phyloP scores from a whole-genome alignment of 2,329 filamentous ascomycete genomes.

The Trichoderma brevicompactum region DNA sequence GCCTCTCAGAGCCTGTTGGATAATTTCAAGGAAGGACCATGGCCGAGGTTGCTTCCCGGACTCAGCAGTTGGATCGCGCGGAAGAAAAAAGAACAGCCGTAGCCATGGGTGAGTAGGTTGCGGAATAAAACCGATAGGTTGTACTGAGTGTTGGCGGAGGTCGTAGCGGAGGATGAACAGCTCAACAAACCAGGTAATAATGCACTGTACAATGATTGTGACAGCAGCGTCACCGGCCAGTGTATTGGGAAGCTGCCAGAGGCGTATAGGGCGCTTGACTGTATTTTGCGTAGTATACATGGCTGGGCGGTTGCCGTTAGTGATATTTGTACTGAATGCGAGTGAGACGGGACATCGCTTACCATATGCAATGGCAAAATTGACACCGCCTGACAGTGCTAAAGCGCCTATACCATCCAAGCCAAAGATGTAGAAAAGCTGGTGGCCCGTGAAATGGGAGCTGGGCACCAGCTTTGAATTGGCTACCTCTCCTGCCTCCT shows the following conservation, averaged over 20 bases:
- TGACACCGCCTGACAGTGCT: conserved; percentile 14
- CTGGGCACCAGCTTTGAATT: background rate
- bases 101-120: background rate
- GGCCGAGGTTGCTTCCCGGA: background rate
- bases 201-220: conserved; percentile 16
- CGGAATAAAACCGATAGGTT: conserved; percentile 13
- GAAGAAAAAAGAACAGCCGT: conserved; percentile 14
- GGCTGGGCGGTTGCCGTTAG: background rate
- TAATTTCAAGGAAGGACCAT: background rate
- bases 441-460: background rate
- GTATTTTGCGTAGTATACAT: conserved; percentile 22
- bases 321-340: background rate
- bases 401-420: conserved; percentile 15
- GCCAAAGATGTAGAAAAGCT: conserved; percentile 24
- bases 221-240: conserved; percentile 18
- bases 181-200: conserved; percentile 24
- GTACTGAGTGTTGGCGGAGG: conserved; percentile 2
- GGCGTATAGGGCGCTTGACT: conserved; percentile 2
- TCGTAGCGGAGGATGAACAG: conserved; percentile 18
- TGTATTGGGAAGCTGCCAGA: conserved; percentile 21
- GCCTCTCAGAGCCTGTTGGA: conserved; percentile 11
- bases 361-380: conserved; percentile 23
- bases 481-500: background rate
- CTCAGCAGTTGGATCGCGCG: background rate
- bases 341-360: background rate